These are phyloP conservation scores for Neofusicoccum parvum DNA, from an alignment of 2,329 filamentous ascomycete genomes.

Conservation along the genomic window DNA sequence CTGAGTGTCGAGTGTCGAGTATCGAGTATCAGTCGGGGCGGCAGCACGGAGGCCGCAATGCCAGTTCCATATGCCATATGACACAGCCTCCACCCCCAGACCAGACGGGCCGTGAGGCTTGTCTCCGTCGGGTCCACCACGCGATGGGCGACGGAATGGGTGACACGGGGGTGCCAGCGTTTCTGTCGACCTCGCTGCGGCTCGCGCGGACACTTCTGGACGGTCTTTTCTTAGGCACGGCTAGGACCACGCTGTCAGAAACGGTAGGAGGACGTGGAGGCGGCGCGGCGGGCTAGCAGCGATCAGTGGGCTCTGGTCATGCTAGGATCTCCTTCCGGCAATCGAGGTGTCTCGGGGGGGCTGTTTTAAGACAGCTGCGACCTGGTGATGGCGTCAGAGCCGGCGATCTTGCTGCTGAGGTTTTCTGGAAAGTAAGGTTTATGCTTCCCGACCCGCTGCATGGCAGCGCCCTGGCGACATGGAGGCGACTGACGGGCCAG, in stretches of 20 bases:
- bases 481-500: background rate
- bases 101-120: background rate
- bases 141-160: background rate
- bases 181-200: background rate
- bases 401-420: background rate
- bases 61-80: background rate
- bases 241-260: background rate
- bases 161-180: background rate
- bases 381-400: background rate
- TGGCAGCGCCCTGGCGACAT: background rate
- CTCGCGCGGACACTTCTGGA: background rate
- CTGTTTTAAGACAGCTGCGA: background rate
- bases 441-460: conserved; percentile 17
- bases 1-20: background rate
- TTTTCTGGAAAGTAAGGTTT: conserved; percentile 17
- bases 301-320: background rate
- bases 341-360: background rate
- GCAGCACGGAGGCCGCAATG: background rate
- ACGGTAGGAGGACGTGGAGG: background rate
- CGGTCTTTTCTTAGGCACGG: background rate
- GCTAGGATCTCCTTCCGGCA: conserved; percentile 10
- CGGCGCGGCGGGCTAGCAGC: background rate
- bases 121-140: background rate
- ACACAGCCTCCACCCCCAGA: background rate
- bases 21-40: too few species aligned